Evolutionary conservation across 2,329 filamentous ascomycete species (phyloP), one percentile per base, ranked within the genome.

Genomic region (Colletotrichum kahawae): DNA sequence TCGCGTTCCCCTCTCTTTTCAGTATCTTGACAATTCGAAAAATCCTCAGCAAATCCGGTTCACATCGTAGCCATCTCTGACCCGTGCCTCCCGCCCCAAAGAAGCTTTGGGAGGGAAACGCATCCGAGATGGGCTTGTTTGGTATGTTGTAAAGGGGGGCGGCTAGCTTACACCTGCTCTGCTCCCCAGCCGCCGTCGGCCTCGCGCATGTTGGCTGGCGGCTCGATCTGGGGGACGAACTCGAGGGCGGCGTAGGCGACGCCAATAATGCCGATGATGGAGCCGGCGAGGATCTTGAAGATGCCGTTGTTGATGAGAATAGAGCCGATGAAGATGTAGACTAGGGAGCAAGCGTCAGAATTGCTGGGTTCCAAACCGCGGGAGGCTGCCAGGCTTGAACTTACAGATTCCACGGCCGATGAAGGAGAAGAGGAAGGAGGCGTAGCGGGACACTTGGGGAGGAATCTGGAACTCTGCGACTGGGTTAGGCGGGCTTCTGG

Each of bases 341-440:
- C 96, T 98, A 27, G 31, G 24, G 18, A 38, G 56, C 38, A 18
- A 48, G 63, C 72, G 16, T 60, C 67, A 69, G 24, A 12, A n/a
- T 63, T 16, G 21, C 33, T 21, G 36, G 33, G 13, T 51, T 51
- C 43, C n/a, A 51, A 13, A 7, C 21, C 43, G n/a, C n/a, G 43
- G 43, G 13, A n/a, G 43, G n/a, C 43, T 51, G 43, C 43, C 43
- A 51, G 43, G 43, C 43, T 21, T 51, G 8, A 48, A 92, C 95
- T 87, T 92, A 98, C 96, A 98, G 84, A 95, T 90, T 86, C 97
- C 97, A 83, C 97, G 95, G 77, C 97, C 97, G 79, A 98, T 87
- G 90, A 99, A 98, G 73, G 95, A 98, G 89, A 98, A 98, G 86
- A 98, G 93, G 89, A 99, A 99, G 13, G 95, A 98, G 70, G 95